A percentile compares a stretch with the other conserved stretches of the same genome.
Conservation (phyloP, 441 rosid species). For the Omphalea diandra region DNA sequence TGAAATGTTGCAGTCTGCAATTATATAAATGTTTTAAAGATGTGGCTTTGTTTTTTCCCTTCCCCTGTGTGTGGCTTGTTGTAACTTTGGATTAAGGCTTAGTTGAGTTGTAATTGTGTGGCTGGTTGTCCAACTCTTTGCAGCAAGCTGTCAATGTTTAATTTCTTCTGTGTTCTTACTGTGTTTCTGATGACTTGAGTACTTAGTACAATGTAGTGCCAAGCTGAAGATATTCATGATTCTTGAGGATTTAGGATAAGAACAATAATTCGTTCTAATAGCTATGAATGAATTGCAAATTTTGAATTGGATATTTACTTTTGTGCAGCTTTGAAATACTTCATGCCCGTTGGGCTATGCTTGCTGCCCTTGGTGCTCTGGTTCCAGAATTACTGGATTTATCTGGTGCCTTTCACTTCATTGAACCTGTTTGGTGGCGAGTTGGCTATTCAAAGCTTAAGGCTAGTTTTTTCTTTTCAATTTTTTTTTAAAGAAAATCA, state of each 20-base stretch:
- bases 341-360: constrained; percentile 99
- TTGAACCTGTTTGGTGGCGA: constrained; percentile 92
- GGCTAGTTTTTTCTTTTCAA: constrained; percentile 33
- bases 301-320: constrained; percentile 2
- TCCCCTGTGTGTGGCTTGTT: too few relatives aligned
- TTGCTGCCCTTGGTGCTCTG: constrained; percentile 87
- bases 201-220: not conserved
- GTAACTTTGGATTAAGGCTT: too few relatives aligned
- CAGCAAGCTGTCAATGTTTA: not conserved
- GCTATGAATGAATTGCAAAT: not conserved
- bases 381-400: constrained; percentile 75
- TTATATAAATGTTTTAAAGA: not conserved
- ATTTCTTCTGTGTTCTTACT: not conserved
- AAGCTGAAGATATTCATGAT: not conserved
- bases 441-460: constrained; percentile 94
- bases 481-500: not conserved
- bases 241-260: not conserved
- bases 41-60: not conserved
- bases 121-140: not conserved
- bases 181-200: not conserved
- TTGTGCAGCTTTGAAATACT: constrained; percentile 80
- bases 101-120: too few relatives aligned
- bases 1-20: not conserved
- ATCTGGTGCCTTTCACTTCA: constrained; percentile 64
- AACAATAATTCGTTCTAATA: not conserved